Percentiles rank a stretch among this genome's conserved stretches.
These are phyloP conservation scores for Candida sithepensis DNA, from an alignment of 805 yeast species.

Conservation along the genomic window DNA sequence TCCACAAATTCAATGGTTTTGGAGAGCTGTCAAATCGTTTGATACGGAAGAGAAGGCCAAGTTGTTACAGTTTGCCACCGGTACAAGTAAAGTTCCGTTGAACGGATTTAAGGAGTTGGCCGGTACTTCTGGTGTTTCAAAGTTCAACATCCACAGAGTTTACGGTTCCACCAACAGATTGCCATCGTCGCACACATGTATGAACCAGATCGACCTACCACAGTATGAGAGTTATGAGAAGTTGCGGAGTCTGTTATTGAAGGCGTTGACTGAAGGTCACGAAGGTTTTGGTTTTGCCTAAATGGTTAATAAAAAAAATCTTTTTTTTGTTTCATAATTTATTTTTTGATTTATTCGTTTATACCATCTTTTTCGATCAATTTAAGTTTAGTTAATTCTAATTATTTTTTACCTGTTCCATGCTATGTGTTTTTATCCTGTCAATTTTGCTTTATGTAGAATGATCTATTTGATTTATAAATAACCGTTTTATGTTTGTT, in stretches of 20 bases:
- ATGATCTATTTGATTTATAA: no score
- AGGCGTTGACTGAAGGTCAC: slow-evolving; percentile 91
- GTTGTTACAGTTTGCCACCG: slow-evolving; percentile 91
- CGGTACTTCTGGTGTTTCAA: slow-evolving; percentile 82
- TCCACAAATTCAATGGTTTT: slow-evolving; percentile 90
- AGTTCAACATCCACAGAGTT: slow-evolving; percentile 86
- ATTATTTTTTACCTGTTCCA: neutral
- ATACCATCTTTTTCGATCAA: no score
- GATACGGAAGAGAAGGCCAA: slow-evolving; percentile 93
- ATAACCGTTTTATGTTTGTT: no score
- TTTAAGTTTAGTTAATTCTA: no score
- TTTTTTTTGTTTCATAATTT: neutral
- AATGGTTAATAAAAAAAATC: neutral
- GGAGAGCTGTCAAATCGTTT: slow-evolving; percentile 96
- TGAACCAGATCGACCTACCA: slow-evolving; percentile 91
- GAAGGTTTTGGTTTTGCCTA: slow-evolving; percentile 91
- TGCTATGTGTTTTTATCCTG: neutral
- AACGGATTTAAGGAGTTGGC: slow-evolving; percentile 88
- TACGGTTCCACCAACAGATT: slow-evolving; percentile 81
- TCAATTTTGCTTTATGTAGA: no score
- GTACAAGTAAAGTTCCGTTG: slow-evolving; percentile 93
- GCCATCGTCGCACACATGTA: slow-evolving; percentile 94
- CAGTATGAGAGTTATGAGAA: slow-evolving; percentile 88
- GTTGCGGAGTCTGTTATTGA: slow-evolving; percentile 69
- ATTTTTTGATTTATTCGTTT: neutral